These are phyloP conservation scores for Sclerotinia sclerotiorum DNA, from an alignment of 2,329 filamentous ascomycete genomes.

Conservation along the genomic window DNA sequence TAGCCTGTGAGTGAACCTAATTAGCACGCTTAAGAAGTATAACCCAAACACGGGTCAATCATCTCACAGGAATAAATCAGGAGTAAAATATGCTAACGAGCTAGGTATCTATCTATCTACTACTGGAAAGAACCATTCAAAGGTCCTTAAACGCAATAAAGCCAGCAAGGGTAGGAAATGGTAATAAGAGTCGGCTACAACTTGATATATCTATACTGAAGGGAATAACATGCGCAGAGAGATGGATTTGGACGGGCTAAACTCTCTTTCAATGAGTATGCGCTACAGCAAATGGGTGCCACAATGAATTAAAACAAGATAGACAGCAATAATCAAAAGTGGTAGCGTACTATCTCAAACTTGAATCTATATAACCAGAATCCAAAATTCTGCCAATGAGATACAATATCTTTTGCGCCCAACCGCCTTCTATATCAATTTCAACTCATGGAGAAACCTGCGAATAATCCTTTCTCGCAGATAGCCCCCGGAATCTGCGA, in stretches of 20 bases:
- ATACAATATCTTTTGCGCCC: not conserved
- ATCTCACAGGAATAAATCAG: not conserved
- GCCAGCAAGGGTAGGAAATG: not conserved
- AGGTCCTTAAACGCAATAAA: not conserved
- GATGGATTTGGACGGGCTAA: not conserved
- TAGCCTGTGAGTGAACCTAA: not conserved
- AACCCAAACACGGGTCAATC: not conserved
- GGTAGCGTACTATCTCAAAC: too few relatives aligned
- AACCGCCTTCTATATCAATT: too few relatives aligned
- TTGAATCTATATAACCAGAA: not conserved
- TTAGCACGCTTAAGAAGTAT: not conserved
- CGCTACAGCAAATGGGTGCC: not conserved
- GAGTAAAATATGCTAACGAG: not conserved
- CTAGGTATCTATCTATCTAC: not conserved
- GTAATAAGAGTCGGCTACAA: not conserved
- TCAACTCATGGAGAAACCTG: not conserved
- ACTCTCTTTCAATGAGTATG: not conserved
- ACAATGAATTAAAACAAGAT: not conserved
- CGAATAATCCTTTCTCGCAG: not conserved
- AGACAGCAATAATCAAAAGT: not conserved
- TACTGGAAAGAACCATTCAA: not conserved
- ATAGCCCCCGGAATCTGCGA: not conserved
- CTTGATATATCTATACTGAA: not conserved
- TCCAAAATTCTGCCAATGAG: not conserved
- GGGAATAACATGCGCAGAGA: not conserved